Conservation (phyloP, 2,329 filamentous ascomycete genomes). For the Verticillium isaacii region DNA sequence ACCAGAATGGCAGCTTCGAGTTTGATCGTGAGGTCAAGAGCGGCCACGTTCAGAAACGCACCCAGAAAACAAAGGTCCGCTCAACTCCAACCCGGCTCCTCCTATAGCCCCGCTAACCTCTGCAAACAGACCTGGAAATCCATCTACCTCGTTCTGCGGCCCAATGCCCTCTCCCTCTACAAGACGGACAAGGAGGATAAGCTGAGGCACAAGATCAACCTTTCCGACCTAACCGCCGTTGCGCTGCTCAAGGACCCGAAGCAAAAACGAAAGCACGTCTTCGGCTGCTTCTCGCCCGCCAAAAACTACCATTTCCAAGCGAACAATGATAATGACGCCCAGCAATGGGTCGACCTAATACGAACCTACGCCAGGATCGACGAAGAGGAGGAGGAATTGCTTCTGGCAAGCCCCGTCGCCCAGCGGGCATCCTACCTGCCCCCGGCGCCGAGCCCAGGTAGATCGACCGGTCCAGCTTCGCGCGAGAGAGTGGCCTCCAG, state of each 20-base stretch:
- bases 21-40: slow-evolving; percentile 92
- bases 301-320: slow-evolving; percentile 91
- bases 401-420: slow-evolving; percentile 61
- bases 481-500: slow-evolving; percentile 41
- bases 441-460: neutral
- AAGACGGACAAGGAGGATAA: slow-evolving; percentile 87
- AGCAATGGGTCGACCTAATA: slow-evolving; percentile 83
- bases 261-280: slow-evolving; percentile 79
- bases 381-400: slow-evolving; percentile 81
- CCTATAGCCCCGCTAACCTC: neutral
- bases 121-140: slow-evolving; percentile 76
- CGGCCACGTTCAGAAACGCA: slow-evolving; percentile 81
- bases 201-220: slow-evolving; percentile 79
- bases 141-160: slow-evolving; percentile 82
- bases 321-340: slow-evolving; percentile 64
- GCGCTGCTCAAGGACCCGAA: slow-evolving; percentile 86
- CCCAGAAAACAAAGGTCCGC: slow-evolving; percentile 84
- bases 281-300: slow-evolving; percentile 86
- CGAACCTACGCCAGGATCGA: slow-evolving; percentile 77
- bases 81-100: neutral
- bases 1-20: slow-evolving; percentile 92
- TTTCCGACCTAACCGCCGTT: slow-evolving; percentile 88
- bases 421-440: slow-evolving; percentile 39
- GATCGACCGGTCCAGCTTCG: neutral
- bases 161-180: slow-evolving; percentile 88